A percentile compares a stretch with the other conserved stretches of the same genome.
phyloP scores from a whole-genome alignment of 768 basidiomycete genomes.

The Suillus tomentosus region DNA sequence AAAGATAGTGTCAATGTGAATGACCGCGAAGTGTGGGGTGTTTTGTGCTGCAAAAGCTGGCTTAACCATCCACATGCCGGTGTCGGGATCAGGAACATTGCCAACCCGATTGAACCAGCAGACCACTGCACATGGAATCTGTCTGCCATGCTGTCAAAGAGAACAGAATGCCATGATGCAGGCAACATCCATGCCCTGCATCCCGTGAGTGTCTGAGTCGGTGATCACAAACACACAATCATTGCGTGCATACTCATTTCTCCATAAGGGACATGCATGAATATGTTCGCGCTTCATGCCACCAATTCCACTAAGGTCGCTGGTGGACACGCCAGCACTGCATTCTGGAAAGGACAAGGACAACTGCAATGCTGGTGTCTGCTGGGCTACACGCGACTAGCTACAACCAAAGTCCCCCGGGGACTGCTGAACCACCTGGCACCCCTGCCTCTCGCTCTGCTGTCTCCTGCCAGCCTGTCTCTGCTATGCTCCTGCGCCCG shows the following conservation, averaged over 20 bases:
- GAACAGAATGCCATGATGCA: conserved; percentile 26
- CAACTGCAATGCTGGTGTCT: no score
- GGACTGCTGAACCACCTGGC: no score
- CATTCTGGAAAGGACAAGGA: no score
- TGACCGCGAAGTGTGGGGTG: conserved; percentile 3
- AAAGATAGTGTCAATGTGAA: conserved; percentile 24
- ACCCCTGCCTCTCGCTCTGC: no score
- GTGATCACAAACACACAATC: conserved; percentile 33
- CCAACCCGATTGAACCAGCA: conserved; percentile 28
- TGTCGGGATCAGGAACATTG: conserved; percentile 18
- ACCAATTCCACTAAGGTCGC: conserved; percentile 30
- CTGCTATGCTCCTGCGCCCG: no score
- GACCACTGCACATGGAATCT: conserved; percentile 29
- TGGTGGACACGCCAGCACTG: no score
- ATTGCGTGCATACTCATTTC: conserved; percentile 20
- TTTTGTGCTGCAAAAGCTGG: conserved; percentile 18
- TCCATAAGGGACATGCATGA: conserved; percentile 29
- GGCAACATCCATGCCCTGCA: conserved; percentile 27
- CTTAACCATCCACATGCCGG: conserved; percentile 30
- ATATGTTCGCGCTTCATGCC: conserved; percentile 34
- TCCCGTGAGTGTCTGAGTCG: conserved; percentile 19
- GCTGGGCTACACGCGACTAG: no score
- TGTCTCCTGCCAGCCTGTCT: no score
- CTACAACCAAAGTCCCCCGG: no score
- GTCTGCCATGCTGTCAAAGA: conserved; percentile 13